Conservation (phyloP, 495 filamentous ascomycete genomes). For the Penicillium cinerascens region DNA sequence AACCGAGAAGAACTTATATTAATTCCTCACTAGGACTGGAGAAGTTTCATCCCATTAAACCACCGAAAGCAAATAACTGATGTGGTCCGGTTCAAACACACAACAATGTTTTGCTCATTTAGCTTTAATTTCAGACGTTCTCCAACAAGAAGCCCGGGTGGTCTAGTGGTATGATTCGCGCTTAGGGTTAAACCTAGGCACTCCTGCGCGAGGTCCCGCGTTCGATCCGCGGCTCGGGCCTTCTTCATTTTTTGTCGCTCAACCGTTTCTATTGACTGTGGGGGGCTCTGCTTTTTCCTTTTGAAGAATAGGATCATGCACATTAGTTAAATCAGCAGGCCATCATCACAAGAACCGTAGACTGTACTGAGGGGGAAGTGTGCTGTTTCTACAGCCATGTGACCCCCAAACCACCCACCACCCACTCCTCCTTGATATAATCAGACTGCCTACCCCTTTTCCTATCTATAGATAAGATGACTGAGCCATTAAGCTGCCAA, state of each 20-base stretch:
- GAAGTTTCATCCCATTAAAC: neutral
- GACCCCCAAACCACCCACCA: neutral
- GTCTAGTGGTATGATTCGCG: constrained; percentile 48
- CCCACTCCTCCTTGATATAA: neutral
- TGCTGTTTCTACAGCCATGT: no score
- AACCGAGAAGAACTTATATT: neutral
- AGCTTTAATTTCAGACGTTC: neutral
- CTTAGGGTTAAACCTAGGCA: constrained; percentile 34
- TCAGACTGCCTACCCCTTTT: neutral
- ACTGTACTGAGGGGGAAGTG: no score
- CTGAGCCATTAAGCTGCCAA: neutral
- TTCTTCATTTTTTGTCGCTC: constrained; percentile 6
- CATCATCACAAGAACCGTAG: no score
- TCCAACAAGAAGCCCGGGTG: constrained; percentile 22
- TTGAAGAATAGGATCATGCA: no score
- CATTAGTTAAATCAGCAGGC: neutral
- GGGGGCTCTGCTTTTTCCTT: constrained; percentile 7
- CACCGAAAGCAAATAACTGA: no score
- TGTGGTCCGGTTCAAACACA: no score
- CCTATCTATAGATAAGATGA: neutral
- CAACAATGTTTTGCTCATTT: neutral
- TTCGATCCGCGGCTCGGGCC: constrained; percentile 7
- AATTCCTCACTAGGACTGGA: neutral
- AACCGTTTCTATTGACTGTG: no score
- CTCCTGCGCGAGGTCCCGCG: constrained; percentile 34